Percentiles rank a stretch among this genome's conserved stretches.
Evolutionary conservation across 2,329 filamentous ascomycete species (phyloP).

Genomic region (Sporothrix dimorphospora): DNA sequence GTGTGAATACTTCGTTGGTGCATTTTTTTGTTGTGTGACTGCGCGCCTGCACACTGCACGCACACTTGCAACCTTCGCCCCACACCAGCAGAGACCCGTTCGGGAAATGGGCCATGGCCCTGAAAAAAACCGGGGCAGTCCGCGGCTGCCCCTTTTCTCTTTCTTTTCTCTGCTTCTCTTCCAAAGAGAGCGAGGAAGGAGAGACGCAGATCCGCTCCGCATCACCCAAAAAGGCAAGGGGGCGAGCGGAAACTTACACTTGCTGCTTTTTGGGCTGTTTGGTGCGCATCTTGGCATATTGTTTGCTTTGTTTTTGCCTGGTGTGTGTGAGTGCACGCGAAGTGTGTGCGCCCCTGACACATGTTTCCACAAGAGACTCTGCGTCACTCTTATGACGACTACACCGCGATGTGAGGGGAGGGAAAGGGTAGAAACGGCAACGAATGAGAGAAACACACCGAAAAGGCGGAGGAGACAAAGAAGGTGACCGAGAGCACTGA

Average conservation of each 20-base stretch:
- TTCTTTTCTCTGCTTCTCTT: not conserved
- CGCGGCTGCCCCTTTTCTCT: not conserved
- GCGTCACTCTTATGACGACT: not conserved
- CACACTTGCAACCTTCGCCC: not conserved
- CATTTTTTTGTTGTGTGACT: not conserved
- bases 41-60: not conserved
- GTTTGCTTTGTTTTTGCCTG: not conserved
- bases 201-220: not conserved
- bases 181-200: not conserved
- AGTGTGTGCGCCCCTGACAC: not conserved
- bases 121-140: conserved; percentile 12
- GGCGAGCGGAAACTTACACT: not conserved
- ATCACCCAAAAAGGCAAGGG: not conserved
- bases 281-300: not conserved
- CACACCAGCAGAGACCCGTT: not conserved
- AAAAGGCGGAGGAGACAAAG: not conserved
- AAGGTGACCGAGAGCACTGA: not conserved
- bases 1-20: not conserved
- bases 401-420: not conserved
- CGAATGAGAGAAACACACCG: not conserved
- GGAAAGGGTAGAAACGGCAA: not conserved
- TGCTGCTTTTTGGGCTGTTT: not conserved
- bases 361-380: not conserved
- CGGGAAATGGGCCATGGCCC: not conserved
- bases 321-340: not conserved